A percentile compares a stretch with the other conserved stretches of the same genome.
Conservation (phyloP, 2,329 filamentous ascomycete species). For the Exserohilum turcica region DNA sequence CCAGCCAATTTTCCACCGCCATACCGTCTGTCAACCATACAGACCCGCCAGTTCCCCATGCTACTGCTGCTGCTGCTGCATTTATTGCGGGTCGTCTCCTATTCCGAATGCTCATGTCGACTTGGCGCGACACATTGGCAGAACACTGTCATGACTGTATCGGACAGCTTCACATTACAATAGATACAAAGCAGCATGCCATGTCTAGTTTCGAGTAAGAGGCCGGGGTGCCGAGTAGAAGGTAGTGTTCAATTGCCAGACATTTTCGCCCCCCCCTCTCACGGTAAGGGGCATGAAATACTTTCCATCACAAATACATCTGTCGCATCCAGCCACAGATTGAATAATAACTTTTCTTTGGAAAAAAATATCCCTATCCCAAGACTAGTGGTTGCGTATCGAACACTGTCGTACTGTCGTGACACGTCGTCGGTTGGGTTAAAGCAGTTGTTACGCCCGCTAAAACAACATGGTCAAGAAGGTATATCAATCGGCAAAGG, state of each 20-base stretch:
- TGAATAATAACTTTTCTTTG: slow-evolving; percentile 33
- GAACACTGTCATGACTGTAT: slow-evolving; percentile 18
- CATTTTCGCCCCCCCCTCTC: background rate
- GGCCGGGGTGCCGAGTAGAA: slow-evolving; percentile 16
- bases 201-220: slow-evolving; percentile 13
- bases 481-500: slow-evolving; percentile 4
- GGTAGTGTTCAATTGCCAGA: background rate
- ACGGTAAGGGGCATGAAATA: background rate
- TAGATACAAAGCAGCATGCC: slow-evolving; percentile 30
- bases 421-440: slow-evolving; percentile 14
- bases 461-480: slow-evolving; percentile 37
- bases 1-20: background rate
- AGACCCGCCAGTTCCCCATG: background rate
- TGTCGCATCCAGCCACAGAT: slow-evolving; percentile 6
- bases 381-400: slow-evolving; percentile 11
- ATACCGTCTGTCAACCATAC: background rate
- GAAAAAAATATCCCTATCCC: slow-evolving; percentile 20
- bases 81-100: background rate
- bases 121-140: background rate
- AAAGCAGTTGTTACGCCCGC: slow-evolving; percentile 34
- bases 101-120: background rate
- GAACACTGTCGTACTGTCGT: slow-evolving; percentile 35
- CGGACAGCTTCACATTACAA: slow-evolving; percentile 21
- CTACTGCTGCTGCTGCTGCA: background rate
- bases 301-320: slow-evolving; percentile 13